Percentiles rank a stretch among this genome's conserved stretches.
Evolutionary conservation across 2,329 filamentous ascomycete species (phyloP).

Genomic region (Microcera coccophila): DNA sequence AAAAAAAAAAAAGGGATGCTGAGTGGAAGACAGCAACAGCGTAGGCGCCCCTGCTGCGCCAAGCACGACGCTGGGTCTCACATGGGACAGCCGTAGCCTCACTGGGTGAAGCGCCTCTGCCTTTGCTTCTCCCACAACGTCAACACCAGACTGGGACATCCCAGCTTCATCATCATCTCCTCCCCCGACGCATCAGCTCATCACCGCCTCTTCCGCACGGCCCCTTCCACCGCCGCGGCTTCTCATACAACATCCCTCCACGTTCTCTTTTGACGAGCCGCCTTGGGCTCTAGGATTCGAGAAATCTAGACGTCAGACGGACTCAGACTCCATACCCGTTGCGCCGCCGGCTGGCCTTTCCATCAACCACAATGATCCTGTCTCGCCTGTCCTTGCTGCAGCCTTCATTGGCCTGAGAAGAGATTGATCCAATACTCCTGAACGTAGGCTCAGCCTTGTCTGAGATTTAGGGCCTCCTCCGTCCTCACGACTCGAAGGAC

Average conservation of each 20-base stretch:
- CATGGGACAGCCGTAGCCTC: too few species aligned
- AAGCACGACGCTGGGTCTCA: too few species aligned
- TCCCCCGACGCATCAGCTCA: constrained; percentile 25
- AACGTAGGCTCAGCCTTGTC: constrained; percentile 16
- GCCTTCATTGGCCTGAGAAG: constrained; percentile 30
- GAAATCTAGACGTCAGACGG: not conserved
- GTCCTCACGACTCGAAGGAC: constrained; percentile 10
- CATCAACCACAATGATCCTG: constrained; percentile 30
- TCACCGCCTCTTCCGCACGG: constrained; percentile 21
- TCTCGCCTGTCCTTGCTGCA: constrained; percentile 26
- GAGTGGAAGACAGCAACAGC: too few species aligned
- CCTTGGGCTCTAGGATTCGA: not conserved
- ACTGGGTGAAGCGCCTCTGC: too few species aligned
- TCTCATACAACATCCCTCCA: not conserved
- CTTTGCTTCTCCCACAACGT: not conserved
- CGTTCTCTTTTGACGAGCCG: not conserved
- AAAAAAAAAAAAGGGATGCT: too few species aligned
- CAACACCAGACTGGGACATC: constrained; percentile 15
- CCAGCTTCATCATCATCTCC: constrained; percentile 21
- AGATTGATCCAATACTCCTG: constrained; percentile 6
- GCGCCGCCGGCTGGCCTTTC: constrained; percentile 13
- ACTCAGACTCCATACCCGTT: not conserved
- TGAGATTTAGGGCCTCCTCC: constrained; percentile 20
- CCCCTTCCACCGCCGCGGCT: constrained; percentile 10
- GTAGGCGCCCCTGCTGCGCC: too few species aligned